A percentile compares a stretch with the other conserved stretches of the same genome.
These are phyloP conservation scores for Remersonia thermophila DNA, from an alignment of 2,329 filamentous ascomycete species.

Conservation along the genomic window DNA sequence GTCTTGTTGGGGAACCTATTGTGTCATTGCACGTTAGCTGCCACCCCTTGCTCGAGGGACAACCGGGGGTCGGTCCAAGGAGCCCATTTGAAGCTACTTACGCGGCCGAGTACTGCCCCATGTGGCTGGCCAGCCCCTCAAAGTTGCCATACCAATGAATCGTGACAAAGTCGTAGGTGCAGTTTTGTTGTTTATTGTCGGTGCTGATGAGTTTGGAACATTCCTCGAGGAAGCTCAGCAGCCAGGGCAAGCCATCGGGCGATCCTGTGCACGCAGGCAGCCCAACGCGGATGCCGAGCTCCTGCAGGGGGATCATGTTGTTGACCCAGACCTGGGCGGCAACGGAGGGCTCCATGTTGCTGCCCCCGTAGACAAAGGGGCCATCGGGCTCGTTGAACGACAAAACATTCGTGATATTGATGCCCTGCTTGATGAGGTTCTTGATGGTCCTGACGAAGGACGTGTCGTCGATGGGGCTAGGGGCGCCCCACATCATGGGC, in stretches of 20 bases:
- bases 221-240: conserved; percentile 50
- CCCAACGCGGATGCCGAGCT: conserved; percentile 53
- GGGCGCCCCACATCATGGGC: conserved; percentile 66
- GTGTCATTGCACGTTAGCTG: too few species aligned
- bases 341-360: conserved; percentile 41
- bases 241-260: conserved; percentile 50
- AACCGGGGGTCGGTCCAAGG: too few species aligned
- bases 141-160: conserved; percentile 61
- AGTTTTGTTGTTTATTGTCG: conserved; percentile 31
- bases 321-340: conserved; percentile 60
- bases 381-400: conserved; percentile 72
- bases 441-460: conserved; percentile 50
- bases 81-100: conserved; percentile 17
- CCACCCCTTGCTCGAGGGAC: too few species aligned
- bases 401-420: conserved; percentile 56
- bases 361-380: conserved; percentile 43
- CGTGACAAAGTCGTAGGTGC: conserved; percentile 51
- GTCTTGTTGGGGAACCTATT: conserved; percentile 45
- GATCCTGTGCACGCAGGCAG: conserved; percentile 58
- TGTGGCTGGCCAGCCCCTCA: conserved; percentile 52
- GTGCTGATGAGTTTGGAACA: conserved; percentile 48
- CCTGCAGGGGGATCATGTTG: conserved; percentile 56
- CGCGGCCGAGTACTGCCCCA: conserved; percentile 44
- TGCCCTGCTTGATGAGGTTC: conserved; percentile 37
- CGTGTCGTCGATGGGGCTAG: conserved; percentile 34